These are phyloP conservation scores for Oryza glaberrima DNA, from an alignment of 176 grass and related monocot genomes.

Conservation along the genomic window DNA sequence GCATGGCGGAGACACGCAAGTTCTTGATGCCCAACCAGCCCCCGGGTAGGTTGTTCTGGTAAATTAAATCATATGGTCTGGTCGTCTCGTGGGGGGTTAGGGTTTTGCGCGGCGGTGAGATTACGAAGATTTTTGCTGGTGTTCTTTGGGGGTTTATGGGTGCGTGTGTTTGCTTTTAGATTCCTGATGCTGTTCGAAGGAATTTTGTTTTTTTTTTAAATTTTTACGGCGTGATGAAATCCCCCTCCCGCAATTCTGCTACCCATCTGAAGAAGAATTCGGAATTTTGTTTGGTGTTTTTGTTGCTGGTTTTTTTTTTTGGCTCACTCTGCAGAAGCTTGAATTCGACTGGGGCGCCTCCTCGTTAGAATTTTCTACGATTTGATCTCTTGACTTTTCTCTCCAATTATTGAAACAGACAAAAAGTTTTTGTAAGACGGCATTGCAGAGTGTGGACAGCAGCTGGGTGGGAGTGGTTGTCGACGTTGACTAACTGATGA, in stretches of 20 bases:
- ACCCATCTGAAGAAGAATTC: not conserved
- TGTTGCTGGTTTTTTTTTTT: not conserved
- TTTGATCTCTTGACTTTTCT: slow-evolving; percentile 45
- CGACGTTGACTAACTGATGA: slow-evolving; percentile 34
- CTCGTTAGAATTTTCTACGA: not conserved
- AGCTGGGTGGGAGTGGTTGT: slow-evolving; percentile 26
- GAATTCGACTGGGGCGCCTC: not conserved
- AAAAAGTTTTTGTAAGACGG: not conserved
- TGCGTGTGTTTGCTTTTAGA: not conserved
- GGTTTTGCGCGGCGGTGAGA: not conserved
- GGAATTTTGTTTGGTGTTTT: not conserved
- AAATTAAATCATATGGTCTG: no score
- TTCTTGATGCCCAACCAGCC: slow-evolving; percentile 42
- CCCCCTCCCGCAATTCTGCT: not conserved
- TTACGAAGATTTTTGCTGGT: not conserved
- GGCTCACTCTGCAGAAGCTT: not conserved
- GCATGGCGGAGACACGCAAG: slow-evolving; percentile 42
- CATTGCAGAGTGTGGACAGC: slow-evolving; percentile 11
- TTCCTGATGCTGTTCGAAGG: not conserved
- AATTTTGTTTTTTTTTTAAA: not conserved
- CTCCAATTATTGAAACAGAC: slow-evolving; percentile 35
- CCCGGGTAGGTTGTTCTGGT: slow-evolving; percentile 13
- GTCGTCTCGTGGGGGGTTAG: not conserved
- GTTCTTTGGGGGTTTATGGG: not conserved
- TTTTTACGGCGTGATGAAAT: not conserved